Percentiles rank a stretch among this genome's conserved stretches.
These are phyloP conservation scores for Haplosporangium sp. DNA, from an alignment of 371 early-diverging fungal genomes.

Conservation along the genomic window DNA sequence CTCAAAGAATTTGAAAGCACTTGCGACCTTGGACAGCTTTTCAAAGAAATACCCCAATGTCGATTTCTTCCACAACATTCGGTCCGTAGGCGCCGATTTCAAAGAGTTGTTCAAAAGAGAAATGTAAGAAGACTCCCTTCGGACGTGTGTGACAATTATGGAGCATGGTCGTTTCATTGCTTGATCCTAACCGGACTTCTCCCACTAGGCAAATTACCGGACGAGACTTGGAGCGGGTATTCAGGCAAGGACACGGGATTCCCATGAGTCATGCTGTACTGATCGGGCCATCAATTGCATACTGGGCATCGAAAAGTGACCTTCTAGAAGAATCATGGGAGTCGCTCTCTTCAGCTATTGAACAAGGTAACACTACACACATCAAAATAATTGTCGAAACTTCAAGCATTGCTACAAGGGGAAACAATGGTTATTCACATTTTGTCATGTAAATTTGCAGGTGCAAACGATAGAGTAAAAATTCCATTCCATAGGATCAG, in stretches of 20 bases:
- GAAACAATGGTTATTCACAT: background rate
- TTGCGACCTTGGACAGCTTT: slow-evolving; percentile 66
- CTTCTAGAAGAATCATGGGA: slow-evolving; percentile 59
- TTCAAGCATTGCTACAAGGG: background rate
- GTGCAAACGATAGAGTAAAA: slow-evolving; percentile 51
- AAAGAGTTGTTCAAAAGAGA: slow-evolving; percentile 56
- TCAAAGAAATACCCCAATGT: slow-evolving; percentile 61
- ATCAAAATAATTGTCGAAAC: background rate
- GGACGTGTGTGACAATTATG: background rate
- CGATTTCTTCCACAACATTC: slow-evolving; percentile 65
- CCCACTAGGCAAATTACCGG: background rate
- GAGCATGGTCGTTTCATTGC: too few relatives aligned
- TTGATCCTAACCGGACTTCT: background rate
- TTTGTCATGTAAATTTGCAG: slow-evolving; percentile 2
- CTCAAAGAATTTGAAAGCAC: slow-evolving; percentile 60
- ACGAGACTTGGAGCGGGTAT: slow-evolving; percentile 53
- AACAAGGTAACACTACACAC: slow-evolving; percentile 48
- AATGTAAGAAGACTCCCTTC: slow-evolving; percentile 50
- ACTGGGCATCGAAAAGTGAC: slow-evolving; percentile 61
- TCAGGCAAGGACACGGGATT: slow-evolving; percentile 68
- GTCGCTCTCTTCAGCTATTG: slow-evolving; percentile 42
- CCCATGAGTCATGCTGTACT: slow-evolving; percentile 62
- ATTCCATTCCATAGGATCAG: slow-evolving; percentile 47
- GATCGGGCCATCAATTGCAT: slow-evolving; percentile 67
- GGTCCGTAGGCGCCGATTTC: slow-evolving; percentile 57